Base-by-base conservation (phyloP, 2,329 filamentous ascomycete species). In the Verticillium albo-atrum region DNA sequence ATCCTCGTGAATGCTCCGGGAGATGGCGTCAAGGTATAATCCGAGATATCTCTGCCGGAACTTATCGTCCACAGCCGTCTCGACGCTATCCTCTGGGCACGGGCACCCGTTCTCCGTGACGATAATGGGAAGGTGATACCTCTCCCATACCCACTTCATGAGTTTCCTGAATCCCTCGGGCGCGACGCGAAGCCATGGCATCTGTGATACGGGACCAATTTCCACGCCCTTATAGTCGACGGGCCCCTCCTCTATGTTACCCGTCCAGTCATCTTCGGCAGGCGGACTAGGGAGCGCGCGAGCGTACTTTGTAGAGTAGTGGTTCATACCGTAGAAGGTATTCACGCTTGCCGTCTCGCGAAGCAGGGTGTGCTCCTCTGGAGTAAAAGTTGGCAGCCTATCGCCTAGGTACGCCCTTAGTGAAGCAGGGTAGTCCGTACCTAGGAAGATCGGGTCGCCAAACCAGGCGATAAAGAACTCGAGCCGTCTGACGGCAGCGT, bases 281-380 rank as follows among this genome's bases (percentile, higher is more conserved):
- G 90, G 76, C 54, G 81, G 76, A 6, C 81, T 82, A 6, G 83
- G 81, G 69, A 86, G 85, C 76, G 93, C 88, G 72, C 86, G 88
- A 77, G 96, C 87, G 77, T 90, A 96, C 80, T 95, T 91, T 69
- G 91, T 89, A 56, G 90, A 93, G 80, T 96, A 96, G 80, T 92
- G 89, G 80, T 96, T 96, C 90, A 94, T 94, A 73, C 91, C 92
- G 74, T 96, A 96, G 76, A 96, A 96, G 79, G 96, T 91, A 73
- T 94, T 95, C 71, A 88, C 91, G 20, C 90, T 32, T 32, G 30
- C 30, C 30, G 30, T 32, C 30, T 32, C 91, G 68, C 89, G 82
- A 51, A 96, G 86, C n/a, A 95, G 79, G 2, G 84, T 84, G 26
- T 79, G 74, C 70, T 96, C 91, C 65, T 91, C 89, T 0, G 82